These are phyloP conservation scores for Pogostemon cablin DNA, from an alignment of 257 asterid species.

Conservation along the genomic window DNA sequence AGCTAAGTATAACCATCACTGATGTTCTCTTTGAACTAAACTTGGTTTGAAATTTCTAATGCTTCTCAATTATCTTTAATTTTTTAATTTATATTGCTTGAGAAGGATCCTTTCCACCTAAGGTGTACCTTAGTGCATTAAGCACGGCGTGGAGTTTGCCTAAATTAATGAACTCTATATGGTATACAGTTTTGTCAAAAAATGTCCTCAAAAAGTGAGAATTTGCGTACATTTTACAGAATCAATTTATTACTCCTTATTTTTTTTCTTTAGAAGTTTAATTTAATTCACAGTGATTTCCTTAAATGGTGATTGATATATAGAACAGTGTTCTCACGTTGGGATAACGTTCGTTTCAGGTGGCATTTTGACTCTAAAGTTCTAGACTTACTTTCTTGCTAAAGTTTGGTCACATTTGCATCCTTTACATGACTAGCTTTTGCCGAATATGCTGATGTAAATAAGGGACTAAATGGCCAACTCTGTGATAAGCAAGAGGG, in stretches of 20 bases:
- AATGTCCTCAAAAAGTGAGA: constrained; percentile 96
- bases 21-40: constrained; percentile 82
- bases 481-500: constrained; percentile 15
- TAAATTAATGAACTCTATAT: constrained; percentile 95
- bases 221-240: neutral
- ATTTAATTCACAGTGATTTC: constrained; percentile 1
- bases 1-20: constrained; percentile 97
- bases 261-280: neutral
- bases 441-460: neutral
- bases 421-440: constrained; percentile 12
- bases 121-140: constrained; percentile 92
- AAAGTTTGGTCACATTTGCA: neutral
- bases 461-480: constrained; percentile 15
- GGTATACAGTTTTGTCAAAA: constrained; percentile 98
- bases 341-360: constrained; percentile 6
- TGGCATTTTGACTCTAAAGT: neutral
- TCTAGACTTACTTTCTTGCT: constrained; percentile 6
- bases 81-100: constrained; percentile 77
- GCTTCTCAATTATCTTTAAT: constrained; percentile 30
- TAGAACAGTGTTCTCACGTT: constrained; percentile 1
- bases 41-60: constrained; percentile 12
- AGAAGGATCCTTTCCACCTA: constrained; percentile 97
- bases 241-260: neutral
- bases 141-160: constrained; percentile 99
- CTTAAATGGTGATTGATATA: neutral